Evolutionary conservation across 129 eudicot genomes (phyloP), one percentile per base, ranked within the genome.

Genomic region (Solidago caesia): DNA sequence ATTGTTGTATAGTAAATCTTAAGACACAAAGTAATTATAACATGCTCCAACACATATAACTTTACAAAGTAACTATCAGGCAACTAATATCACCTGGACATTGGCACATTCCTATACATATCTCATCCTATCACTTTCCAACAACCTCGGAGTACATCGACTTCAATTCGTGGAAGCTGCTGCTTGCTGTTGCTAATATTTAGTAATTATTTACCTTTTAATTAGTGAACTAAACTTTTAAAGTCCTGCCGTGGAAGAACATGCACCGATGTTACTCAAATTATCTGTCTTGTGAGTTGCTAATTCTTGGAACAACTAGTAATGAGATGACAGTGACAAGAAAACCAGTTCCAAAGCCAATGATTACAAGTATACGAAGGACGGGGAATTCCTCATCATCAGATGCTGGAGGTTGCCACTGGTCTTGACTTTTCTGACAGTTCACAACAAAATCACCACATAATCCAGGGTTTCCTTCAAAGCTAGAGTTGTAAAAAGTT

Each of bases 401-500:
- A 33, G 29, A 49, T 49, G 51, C 3, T 5, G 70, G 51, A 65
- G 70, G 21, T 43, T 43, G 70, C 52, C n/a, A 43, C 26, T 7
- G 11, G 12, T 44, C 65, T 65, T 59, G 67, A 53, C 48, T 67
- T 75, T 26, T 67, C 9, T 60, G 61, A 21, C 70, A 79, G 7
- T 45, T 75, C 55, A 61, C n/a, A 51, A 70, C 41, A 56, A 69
- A 82, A 4, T 69, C 77, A 11, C 70, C 81, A 59, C 81, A 83
- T 62, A 89, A 85, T 39, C 84, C 81, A 0, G 49, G 76, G 73
- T 89, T 89, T 33, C 90, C 92, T 49, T 83, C 85, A 29, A 87
- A 89, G 64, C 89, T 85, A 3, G 85, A 83, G 66, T 46, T 66
- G 0, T 82, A 45, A 73, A 90, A 87, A 0, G 91, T 87, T 29